These are phyloP conservation scores for Trichophyton rubrum DNA, from an alignment of 2,329 filamentous ascomycete genomes.

Conservation along the genomic window DNA sequence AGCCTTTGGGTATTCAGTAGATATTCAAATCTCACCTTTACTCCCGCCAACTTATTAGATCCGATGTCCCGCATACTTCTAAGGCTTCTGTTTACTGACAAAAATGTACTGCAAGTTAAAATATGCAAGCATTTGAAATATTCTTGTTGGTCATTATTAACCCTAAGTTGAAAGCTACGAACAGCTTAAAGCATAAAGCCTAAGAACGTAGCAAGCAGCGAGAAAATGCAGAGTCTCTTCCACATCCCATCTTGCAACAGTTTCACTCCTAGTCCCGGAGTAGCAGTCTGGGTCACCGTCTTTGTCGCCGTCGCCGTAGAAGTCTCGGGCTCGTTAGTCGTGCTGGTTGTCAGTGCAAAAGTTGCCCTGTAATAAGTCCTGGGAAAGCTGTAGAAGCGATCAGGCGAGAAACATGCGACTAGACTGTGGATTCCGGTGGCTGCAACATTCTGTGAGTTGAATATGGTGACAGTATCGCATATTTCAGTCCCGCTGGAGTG, in stretches of 20 bases:
- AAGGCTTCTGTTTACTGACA: too few species aligned
- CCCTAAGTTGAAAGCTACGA: neutral
- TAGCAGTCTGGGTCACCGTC: neutral
- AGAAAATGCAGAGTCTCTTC: neutral
- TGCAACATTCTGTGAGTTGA: neutral
- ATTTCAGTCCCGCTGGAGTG: neutral
- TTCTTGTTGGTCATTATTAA: too few species aligned
- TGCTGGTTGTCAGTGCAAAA: neutral
- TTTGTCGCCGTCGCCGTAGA: neutral
- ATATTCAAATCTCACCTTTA: too few species aligned
- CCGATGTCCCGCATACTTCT: too few species aligned
- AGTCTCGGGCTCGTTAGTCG: neutral
- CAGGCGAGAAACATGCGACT: neutral
- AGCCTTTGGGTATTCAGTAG: too few species aligned
- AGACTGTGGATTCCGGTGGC: neutral
- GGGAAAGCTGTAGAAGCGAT: neutral
- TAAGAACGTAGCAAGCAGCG: neutral
- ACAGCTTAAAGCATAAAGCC: neutral
- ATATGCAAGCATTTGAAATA: too few species aligned
- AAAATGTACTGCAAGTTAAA: too few species aligned
- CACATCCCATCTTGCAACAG: neutral
- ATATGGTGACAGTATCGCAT: conserved; percentile 1
- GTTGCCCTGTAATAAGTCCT: neutral
- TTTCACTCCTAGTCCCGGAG: neutral
- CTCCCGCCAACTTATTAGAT: too few species aligned